Conservation (phyloP, 1,284 basidiomycete genomes). For the Sphagnurus paluster region DNA sequence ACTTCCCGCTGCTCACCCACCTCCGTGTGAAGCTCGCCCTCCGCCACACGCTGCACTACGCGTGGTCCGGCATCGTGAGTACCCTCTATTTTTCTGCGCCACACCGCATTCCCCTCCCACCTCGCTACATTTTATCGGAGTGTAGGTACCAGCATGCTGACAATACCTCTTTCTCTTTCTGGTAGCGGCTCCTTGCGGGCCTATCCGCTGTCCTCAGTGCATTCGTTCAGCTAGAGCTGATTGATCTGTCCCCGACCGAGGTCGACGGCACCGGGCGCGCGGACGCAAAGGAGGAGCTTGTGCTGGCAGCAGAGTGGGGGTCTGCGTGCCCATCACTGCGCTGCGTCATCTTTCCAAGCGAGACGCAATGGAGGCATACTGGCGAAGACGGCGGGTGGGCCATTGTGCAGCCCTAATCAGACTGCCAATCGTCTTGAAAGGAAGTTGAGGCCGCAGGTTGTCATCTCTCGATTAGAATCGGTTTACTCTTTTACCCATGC, state of each 20-base stretch:
- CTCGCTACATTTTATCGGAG: too few species aligned
- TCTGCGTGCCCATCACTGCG: constrained; percentile 53
- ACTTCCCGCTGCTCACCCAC: constrained; percentile 48
- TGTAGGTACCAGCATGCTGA: too few species aligned
- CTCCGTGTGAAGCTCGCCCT: constrained; percentile 61
- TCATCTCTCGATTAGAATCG: too few species aligned
- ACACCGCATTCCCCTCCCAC: background rate
- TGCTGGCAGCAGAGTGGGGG: constrained; percentile 54
- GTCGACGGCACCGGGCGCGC: constrained; percentile 42
- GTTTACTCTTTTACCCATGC: constrained; percentile 2
- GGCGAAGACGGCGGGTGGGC: constrained; percentile 29
- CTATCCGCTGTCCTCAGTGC: constrained; percentile 41
- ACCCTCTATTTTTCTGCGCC: background rate
- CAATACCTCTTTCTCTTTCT: background rate
- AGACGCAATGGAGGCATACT: constrained; percentile 46
- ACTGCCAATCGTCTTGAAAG: too few species aligned
- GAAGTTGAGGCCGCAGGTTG: too few species aligned
- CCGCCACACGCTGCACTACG: constrained; percentile 62
- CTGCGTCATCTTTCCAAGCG: constrained; percentile 56
- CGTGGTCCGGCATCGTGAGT: constrained; percentile 67
- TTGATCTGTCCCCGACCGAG: constrained; percentile 60
- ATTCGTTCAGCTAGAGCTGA: constrained; percentile 35
- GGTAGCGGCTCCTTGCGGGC: constrained; percentile 42
- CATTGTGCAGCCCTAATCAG: constrained; percentile 11
- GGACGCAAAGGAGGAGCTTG: constrained; percentile 49